Evolutionary conservation across 1,284 basidiomycete species (phyloP), one percentile per base, ranked within the genome.

Genomic region (Athelia psychrophila): DNA sequence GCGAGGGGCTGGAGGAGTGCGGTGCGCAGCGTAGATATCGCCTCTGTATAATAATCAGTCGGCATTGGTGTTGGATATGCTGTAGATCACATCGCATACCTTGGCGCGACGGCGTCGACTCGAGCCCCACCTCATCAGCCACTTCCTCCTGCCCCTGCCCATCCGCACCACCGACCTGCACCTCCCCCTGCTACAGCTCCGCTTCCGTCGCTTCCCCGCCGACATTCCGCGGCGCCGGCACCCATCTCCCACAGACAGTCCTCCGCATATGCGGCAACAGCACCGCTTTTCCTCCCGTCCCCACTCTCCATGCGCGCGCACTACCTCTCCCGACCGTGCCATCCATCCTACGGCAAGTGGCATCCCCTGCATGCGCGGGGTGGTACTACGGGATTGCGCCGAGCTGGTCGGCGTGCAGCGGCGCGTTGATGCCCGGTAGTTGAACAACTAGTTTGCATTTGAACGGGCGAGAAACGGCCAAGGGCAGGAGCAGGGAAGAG

Each of bases 191-290:
- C 20, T 22, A 33, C 47, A 12, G 46, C 53, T 40, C 61, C 3
- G 51, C 49, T 33, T 55, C 59, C 1, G 68, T 58, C 24, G 55
- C 58, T 23, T 54, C 58, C 49, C 60, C 56, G 16, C 58, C 38
- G 42, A 58, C 57, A 47, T 69, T 58, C 19, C 59, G 44, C n/a
- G 61, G 50, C 33, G 73, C 75, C 0, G 87, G 67, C 69, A 12
- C 88, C 88, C 73, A 88, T 76, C 16, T 82, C 77, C 80, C 86
- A 91, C 9, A 91, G 62, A 56, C 76, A 68, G 58, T 90, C 88
- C 59, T 84, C 81, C 84, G 86, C 1, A 80, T 79, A 61, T 91
- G 86, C 44, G 86, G 56, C 1, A 90, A 70, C 23, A 75, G 67
- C 2, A 90, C 87, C 0, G 88, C 90, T 62, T 91, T 91, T 1